Conservation (phyloP, 139 green algal species). For the Micractinium sp. region DNA sequence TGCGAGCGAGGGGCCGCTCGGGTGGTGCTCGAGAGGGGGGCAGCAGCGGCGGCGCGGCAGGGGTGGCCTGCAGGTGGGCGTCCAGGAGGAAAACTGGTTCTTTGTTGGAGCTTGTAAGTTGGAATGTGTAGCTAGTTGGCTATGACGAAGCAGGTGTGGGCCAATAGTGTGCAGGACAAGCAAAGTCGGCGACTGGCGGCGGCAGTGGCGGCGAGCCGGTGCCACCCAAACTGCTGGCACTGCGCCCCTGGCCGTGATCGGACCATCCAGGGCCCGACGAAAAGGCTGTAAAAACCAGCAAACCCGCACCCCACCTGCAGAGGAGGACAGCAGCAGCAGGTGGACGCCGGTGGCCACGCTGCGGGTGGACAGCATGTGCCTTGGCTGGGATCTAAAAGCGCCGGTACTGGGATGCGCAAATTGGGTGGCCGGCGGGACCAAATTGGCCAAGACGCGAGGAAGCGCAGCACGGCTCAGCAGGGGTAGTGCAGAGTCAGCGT, state of each 20-base stretch:
- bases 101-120: too few relatives aligned
- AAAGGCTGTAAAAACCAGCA: too few relatives aligned
- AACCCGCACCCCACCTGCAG: neutral
- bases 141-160: too few relatives aligned
- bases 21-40: neutral
- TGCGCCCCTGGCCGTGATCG: too few relatives aligned
- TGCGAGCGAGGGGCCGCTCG: neutral
- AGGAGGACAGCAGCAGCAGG: conserved; percentile 8
- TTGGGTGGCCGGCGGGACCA: neutral
- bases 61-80: neutral
- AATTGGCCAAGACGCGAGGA: neutral
- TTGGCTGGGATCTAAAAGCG: neutral
- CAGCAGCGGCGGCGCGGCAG: neutral
- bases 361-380: neutral
- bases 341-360: neutral
- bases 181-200: too few relatives aligned
- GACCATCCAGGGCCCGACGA: too few relatives aligned
- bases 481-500: too few relatives aligned
- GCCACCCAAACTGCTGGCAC: too few relatives aligned
- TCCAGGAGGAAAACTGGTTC: neutral
- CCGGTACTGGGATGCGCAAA: neutral
- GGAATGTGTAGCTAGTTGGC: too few relatives aligned
- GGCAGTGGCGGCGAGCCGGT: too few relatives aligned
- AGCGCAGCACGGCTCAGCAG: too few relatives aligned
- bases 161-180: too few relatives aligned